These are phyloP conservation scores for Selaginella moellendorffii DNA, from an alignment of 75 land plant genomes.

Conservation along the genomic window DNA sequence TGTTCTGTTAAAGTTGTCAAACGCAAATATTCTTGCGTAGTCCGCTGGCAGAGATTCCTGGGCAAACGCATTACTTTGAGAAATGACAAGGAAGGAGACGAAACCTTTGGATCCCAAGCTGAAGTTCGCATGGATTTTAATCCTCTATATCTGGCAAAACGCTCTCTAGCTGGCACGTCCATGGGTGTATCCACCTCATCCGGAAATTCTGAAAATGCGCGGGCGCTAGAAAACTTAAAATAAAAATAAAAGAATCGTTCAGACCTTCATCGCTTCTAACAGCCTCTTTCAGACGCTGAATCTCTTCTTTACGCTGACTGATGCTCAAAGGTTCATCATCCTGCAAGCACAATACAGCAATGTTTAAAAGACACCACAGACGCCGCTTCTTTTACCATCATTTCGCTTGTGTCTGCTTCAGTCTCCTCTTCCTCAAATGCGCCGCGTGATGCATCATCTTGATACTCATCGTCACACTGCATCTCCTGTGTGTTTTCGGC, in stretches of 20 bases:
- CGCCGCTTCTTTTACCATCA: too few species aligned
- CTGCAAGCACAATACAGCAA: conserved; percentile 30
- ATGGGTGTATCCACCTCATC: conserved; percentile 92
- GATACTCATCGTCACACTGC: conserved; percentile 50
- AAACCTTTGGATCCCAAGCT: conserved; percentile 91
- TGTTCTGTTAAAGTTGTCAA: conserved; percentile 69
- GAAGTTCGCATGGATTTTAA: conserved; percentile 85
- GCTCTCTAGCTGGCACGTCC: conserved; percentile 68
- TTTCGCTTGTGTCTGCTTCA: conserved; percentile 40
- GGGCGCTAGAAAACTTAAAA: too few species aligned
- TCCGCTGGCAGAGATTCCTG: conserved; percentile 91
- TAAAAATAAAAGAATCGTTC: too few species aligned
- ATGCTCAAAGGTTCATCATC: conserved; percentile 55
- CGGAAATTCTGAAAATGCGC: conserved; percentile 89
- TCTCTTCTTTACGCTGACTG: conserved; percentile 54
- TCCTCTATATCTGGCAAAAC: conserved; percentile 81
- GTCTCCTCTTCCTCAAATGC: conserved; percentile 19
- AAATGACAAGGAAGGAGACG: too few species aligned
- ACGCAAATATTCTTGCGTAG: conserved; percentile 76
- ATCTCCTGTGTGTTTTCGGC: conserved; percentile 24
- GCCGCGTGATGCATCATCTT: conserved; percentile 26
- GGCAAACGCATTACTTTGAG: too few species aligned
- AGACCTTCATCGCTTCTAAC: conserved; percentile 90
- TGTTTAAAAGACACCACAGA: too few species aligned
- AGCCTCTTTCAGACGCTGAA: conserved; percentile 51